Evolutionary conservation across 164 flowering plant species (phyloP).

Genomic region (Piper betle): DNA sequence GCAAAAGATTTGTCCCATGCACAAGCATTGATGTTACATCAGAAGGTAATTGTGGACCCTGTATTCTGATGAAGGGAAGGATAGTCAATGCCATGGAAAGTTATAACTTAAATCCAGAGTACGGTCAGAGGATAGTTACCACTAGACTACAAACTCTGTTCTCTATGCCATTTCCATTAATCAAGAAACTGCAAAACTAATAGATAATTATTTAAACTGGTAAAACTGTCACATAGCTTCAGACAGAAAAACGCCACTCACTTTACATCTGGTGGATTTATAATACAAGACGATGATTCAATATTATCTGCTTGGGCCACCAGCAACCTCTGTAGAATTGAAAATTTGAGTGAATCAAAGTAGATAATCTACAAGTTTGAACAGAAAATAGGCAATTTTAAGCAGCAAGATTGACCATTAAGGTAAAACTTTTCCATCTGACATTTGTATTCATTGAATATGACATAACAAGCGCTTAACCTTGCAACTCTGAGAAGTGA

Average conservation of each 20-base stretch:
- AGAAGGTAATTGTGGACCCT: conserved; percentile 84
- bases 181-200: conserved; percentile 47
- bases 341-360: not conserved
- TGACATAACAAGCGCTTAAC: no score
- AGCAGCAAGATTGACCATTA: not conserved
- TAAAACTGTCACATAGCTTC: not conserved
- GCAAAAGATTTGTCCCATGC: conserved; percentile 80
- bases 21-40: conserved; percentile 46
- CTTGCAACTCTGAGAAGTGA: not conserved
- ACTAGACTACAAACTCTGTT: conserved; percentile 34
- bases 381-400: not conserved
- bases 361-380: not conserved
- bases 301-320: conserved; percentile 55
- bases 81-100: not conserved
- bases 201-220: not conserved
- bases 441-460: no score
- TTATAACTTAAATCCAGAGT: not conserved
- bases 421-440: not conserved
- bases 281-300: conserved; percentile 73
- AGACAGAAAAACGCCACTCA: conserved; percentile 31
- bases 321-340: conserved; percentile 50
- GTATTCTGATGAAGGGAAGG: conserved; percentile 31
- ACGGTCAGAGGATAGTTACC: conserved; percentile 26
- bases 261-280: conserved; percentile 71
- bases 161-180: conserved; percentile 72